These are phyloP conservation scores for Scleromitrula shiraiana DNA, from an alignment of 2,329 filamentous ascomycete species.

Conservation along the genomic window DNA sequence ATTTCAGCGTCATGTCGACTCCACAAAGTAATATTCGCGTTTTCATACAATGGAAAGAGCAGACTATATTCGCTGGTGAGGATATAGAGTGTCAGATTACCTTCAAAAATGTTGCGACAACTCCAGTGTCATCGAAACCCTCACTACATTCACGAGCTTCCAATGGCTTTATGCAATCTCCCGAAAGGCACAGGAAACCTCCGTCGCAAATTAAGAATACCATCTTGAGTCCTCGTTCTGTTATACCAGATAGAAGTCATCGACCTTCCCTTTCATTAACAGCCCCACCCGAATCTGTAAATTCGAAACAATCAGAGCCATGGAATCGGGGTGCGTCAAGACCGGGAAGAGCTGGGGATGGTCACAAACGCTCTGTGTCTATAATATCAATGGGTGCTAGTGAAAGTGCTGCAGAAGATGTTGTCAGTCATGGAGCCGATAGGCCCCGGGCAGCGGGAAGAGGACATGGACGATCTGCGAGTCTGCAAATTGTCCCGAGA, in stretches of 20 bases:
- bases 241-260: conserved; percentile 45
- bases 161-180: conserved; percentile 21
- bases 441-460: conserved; percentile 45
- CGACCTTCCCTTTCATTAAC: conserved; percentile 60
- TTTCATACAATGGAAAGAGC: conserved; percentile 89
- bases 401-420: conserved; percentile 26
- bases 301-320: conserved; percentile 14
- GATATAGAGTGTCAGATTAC: conserved; percentile 93
- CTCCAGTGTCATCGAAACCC: conserved; percentile 17
- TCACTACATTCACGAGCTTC: conserved; percentile 20
- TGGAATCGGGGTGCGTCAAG: conserved; percentile 19
- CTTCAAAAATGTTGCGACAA: conserved; percentile 68
- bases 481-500: conserved; percentile 64
- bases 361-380: conserved; percentile 69
- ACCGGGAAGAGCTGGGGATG: conserved; percentile 37
- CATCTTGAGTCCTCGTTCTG: conserved; percentile 40
- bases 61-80: conserved; percentile 93
- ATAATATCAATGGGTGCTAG: conserved; percentile 69
- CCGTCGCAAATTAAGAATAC: conserved; percentile 32
- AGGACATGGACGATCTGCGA: conserved; percentile 70
- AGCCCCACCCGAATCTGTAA: conserved; percentile 34
- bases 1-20: conserved; percentile 27
- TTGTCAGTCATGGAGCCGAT: conserved; percentile 30
- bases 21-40: conserved; percentile 76
- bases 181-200: conserved; percentile 26